Evolutionary conservation across 345 rosid species (phyloP).

Genomic region (Salix brachista): DNA sequence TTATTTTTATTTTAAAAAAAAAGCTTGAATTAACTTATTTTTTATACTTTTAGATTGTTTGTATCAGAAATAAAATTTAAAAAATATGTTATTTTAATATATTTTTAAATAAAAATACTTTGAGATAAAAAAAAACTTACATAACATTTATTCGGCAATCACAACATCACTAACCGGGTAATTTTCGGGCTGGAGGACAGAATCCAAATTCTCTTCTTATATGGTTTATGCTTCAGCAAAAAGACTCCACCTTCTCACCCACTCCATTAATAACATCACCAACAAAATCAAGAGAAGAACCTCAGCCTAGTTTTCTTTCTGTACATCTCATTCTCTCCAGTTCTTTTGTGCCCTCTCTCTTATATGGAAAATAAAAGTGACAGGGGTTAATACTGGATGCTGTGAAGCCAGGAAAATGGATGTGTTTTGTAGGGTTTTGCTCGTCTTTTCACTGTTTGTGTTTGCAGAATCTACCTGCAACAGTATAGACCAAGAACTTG

Average conservation of each 20-base stretch:
- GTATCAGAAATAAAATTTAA: no score
- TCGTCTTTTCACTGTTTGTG: conserved; percentile 39
- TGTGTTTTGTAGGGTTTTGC: conserved; percentile 24
- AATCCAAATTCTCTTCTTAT: background rate
- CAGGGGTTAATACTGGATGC: background rate
- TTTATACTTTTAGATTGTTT: no score
- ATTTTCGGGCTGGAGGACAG: background rate
- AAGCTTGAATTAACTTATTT: no score
- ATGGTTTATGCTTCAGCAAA: background rate
- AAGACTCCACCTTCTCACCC: background rate
- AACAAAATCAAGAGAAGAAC: background rate
- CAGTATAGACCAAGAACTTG: conserved; percentile 37
- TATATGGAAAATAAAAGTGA: conserved; percentile 22
- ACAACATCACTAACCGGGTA: conserved; percentile 14
- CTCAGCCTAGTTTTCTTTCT: background rate
- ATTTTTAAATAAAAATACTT: no score
- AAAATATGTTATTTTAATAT: no score
- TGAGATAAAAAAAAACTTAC: no score
- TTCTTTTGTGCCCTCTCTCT: background rate
- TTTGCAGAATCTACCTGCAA: conserved; percentile 43
- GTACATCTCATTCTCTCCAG: background rate
- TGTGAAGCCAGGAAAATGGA: conserved; percentile 17
- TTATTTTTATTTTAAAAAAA: no score
- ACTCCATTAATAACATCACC: background rate
- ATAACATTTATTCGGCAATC: conserved; percentile 4